phyloP scores from a whole-genome alignment of 2,329 filamentous ascomycete species.

The Talaromyces sp. region DNA sequence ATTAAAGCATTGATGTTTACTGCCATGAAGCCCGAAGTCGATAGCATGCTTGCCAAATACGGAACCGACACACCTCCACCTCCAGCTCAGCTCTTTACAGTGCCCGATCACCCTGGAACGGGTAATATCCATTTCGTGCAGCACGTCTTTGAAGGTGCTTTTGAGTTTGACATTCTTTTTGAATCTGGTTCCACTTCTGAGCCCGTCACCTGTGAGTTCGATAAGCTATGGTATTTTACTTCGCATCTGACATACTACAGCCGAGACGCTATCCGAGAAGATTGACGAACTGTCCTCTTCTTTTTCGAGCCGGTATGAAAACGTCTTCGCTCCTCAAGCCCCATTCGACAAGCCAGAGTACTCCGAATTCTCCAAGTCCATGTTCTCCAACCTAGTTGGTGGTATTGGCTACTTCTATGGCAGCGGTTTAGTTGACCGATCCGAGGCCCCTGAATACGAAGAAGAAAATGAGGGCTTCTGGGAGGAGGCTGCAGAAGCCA shows the following conservation, averaged over 20 bases:
- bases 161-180: slow-evolving; percentile 90
- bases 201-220: slow-evolving; percentile 50
- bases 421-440: slow-evolving; percentile 81
- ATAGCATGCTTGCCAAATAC: slow-evolving; percentile 57
- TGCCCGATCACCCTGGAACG: slow-evolving; percentile 56
- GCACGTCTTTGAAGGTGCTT: slow-evolving; percentile 84
- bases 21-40: slow-evolving; percentile 62
- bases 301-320: slow-evolving; percentile 72
- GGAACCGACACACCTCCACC: slow-evolving; percentile 68
- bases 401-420: slow-evolving; percentile 96
- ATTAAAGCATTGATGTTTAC: slow-evolving; percentile 55
- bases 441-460: slow-evolving; percentile 87
- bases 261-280: slow-evolving; percentile 65
- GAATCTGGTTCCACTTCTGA: slow-evolving; percentile 67
- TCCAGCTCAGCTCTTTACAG: slow-evolving; percentile 78
- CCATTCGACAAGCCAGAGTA: slow-evolving; percentile 75
- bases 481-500: slow-evolving; percentile 81
- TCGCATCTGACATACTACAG: slow-evolving; percentile 21
- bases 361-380: slow-evolving; percentile 74
- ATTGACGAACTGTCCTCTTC: slow-evolving; percentile 63
- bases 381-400: slow-evolving; percentile 91
- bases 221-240: background rate
- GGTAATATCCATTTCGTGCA: slow-evolving; percentile 88
- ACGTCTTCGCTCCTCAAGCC: slow-evolving; percentile 67
- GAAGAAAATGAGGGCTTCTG: slow-evolving; percentile 95